Evolutionary conservation across 2,329 filamentous ascomycete genomes (phyloP), one percentile per base, ranked within the genome.

Genomic region (Teratosphaeria epicoccoides): DNA sequence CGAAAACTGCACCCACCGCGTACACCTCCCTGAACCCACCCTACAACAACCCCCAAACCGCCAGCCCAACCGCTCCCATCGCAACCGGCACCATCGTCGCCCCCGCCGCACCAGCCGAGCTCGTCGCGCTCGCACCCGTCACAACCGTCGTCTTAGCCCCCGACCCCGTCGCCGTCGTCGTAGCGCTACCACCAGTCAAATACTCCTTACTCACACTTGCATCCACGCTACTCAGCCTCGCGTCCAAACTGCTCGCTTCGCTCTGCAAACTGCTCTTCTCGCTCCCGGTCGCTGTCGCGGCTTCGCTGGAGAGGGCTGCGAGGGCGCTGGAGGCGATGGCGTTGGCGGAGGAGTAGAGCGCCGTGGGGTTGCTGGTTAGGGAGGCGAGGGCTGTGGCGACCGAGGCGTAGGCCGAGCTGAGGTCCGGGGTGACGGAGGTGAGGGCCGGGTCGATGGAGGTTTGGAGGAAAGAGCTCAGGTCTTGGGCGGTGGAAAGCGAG

Each of bases 401-500:
- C 11, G 45, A 12, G 24, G 46, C 17, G n/a, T 22, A 14, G 25
- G 49, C 37, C 23, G 43, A 46, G 5, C 10, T 24, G 24, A 14
- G 14, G 14, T 24, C 43, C 10, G 20, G 7, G 9, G 40, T 48
- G 26, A 46, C n/a, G 17, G 17, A 14, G 14, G 49, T 48, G 26
- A 46, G 40, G 23, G n/a, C 43, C 10, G 20, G 7, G 9, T 43
- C 26, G 26, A 46, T 22, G 17, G 17, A 14, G 14, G 49, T 48
- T n/a, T n/a, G n/a, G n/a, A n/a, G n/a, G 26, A 46, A 23, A 12
- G 20, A 28, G 23, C 40, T 25, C n/a, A 47, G n/a, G 17, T 14
- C 33, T 43, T 61, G 55, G 28, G 60, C 59, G 46, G 52, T 49
- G 43, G 51, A 57, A 47, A 58, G 46, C n/a, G n/a, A n/a, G 55